Percentiles rank a stretch among this genome's conserved stretches.
phyloP scores from a whole-genome alignment of 257 asterid genomes.

The Penstemon eatonii region DNA sequence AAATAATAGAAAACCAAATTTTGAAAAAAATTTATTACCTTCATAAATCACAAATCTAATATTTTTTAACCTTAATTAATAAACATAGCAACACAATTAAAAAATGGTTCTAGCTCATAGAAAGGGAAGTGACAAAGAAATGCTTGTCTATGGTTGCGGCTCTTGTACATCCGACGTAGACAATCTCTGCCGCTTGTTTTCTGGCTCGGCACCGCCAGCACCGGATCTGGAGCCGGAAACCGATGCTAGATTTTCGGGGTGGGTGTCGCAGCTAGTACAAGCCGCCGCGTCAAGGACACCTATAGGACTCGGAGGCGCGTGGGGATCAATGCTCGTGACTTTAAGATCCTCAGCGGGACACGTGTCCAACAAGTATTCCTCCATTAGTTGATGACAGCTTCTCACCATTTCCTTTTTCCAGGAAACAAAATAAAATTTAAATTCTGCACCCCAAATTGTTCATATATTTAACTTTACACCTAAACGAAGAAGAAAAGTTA shows the following conservation, averaged over 20 bases:
- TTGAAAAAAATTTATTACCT: conserved; percentile 8
- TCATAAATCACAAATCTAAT: neutral
- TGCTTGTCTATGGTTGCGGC: conserved; percentile 29
- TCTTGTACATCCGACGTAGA: conserved; percentile 44
- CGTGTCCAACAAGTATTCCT: conserved; percentile 58
- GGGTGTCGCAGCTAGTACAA: conserved; percentile 52
- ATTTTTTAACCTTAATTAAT: neutral
- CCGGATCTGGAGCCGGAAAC: conserved; percentile 23
- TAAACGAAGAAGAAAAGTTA: conserved; percentile 1
- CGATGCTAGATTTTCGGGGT: conserved; percentile 33
- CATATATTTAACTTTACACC: neutral
- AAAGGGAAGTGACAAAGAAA: neutral
- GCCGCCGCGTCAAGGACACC: conserved; percentile 66
- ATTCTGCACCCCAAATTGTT: conserved; percentile 4
- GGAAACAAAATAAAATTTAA: neutral
- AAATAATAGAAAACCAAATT: neutral
- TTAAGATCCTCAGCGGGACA: conserved; percentile 35
- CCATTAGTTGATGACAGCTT: conserved; percentile 64
- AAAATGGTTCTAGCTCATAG: neutral
- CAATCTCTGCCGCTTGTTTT: conserved; percentile 40
- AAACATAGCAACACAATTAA: neutral
- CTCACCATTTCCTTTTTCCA: conserved; percentile 54
- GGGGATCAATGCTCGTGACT: conserved; percentile 24
- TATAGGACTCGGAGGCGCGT: conserved; percentile 54
- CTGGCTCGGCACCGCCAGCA: conserved; percentile 28